A percentile compares a stretch with the other conserved stretches of the same genome.
Conservation (phyloP, 352 stramenopile species). For the Phytophthora cryptogea region DNA sequence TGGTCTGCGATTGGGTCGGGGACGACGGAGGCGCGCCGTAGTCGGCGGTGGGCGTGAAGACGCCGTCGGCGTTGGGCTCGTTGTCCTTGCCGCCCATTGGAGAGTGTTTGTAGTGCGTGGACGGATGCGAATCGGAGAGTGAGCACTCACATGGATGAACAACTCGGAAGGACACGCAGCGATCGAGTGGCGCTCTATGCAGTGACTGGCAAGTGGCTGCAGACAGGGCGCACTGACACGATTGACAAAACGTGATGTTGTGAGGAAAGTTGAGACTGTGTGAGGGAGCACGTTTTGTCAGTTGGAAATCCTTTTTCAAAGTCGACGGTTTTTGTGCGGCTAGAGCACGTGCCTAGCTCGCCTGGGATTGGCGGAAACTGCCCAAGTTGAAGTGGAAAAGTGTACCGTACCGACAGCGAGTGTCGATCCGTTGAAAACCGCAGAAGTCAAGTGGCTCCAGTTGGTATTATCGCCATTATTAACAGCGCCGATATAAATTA, state of each 20-base stretch:
- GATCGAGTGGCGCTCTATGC: conserved; percentile 19
- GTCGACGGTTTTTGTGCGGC: neutral
- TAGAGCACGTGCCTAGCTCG: conserved; percentile 1
- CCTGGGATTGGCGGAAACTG: conserved; percentile 10
- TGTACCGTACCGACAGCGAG: conserved; percentile 18
- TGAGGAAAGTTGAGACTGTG: neutral
- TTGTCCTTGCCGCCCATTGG: conserved; percentile 44
- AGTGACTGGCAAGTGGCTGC: conserved; percentile 11
- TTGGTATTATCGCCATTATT: neutral
- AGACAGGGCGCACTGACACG: neutral
- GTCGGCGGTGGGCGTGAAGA: conserved; percentile 53
- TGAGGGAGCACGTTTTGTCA: neutral
- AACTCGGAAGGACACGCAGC: conserved; percentile 3
- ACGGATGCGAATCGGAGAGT: conserved; percentile 23
- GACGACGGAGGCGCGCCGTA: conserved; percentile 12
- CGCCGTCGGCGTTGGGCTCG: conserved; percentile 46
- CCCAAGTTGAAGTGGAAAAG: conserved; percentile 18
- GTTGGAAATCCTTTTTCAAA: neutral
- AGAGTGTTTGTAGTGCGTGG: neutral
- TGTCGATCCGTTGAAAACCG: conserved; percentile 20
- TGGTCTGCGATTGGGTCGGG: conserved; percentile 12
- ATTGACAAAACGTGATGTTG: neutral
- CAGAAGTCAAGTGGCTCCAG: neutral
- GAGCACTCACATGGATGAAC: conserved; percentile 10
- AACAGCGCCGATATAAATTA: too few relatives aligned